Conservation (phyloP, 1,284 basidiomycete species). For the Quambalaria eucalypti region DNA sequence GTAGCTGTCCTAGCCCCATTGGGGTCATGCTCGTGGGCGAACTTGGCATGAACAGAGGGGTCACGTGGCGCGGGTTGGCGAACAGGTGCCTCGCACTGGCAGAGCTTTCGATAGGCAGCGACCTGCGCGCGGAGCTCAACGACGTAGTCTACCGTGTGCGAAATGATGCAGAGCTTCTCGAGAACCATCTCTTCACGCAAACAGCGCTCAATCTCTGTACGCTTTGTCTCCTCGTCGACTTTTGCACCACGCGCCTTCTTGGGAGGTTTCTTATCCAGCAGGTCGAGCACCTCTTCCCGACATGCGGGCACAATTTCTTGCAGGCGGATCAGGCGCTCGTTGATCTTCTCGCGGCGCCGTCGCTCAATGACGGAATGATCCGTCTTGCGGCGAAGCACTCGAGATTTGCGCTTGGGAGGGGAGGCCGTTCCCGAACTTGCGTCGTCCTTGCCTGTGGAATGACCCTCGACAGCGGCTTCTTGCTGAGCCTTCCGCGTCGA, state of each 20-base stretch:
- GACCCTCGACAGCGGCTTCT: no score
- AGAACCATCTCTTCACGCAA: conserved; percentile 29
- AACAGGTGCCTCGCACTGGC: conserved; percentile 2
- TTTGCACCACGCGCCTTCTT: conserved; percentile 1
- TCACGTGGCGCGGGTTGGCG: neutral
- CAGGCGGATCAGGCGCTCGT: conserved; percentile 39
- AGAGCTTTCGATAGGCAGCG: conserved; percentile 14
- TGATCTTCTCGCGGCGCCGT: conserved; percentile 44
- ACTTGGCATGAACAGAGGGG: neutral
- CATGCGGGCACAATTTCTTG: conserved; percentile 41
- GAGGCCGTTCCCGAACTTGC: no score
- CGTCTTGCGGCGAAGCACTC: conserved; percentile 39
- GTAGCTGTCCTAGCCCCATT: no score
- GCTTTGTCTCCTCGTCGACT: conserved; percentile 2
- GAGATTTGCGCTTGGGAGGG: conserved; percentile 19
- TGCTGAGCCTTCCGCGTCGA: no score
- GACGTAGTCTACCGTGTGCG: conserved; percentile 33
- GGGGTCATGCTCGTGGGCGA: neutral
- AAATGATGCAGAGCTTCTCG: conserved; percentile 44
- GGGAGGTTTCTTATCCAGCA: conserved; percentile 14
- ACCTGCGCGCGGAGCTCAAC: conserved; percentile 19
- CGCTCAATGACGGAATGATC: conserved; percentile 44
- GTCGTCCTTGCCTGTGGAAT: no score
- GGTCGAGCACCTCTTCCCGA: conserved; percentile 31
- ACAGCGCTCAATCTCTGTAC: conserved; percentile 14